Evolutionary conservation across 2,329 filamentous ascomycete species (phyloP), one percentile per base, ranked within the genome.

Genomic region (Diaporthe ampelina): DNA sequence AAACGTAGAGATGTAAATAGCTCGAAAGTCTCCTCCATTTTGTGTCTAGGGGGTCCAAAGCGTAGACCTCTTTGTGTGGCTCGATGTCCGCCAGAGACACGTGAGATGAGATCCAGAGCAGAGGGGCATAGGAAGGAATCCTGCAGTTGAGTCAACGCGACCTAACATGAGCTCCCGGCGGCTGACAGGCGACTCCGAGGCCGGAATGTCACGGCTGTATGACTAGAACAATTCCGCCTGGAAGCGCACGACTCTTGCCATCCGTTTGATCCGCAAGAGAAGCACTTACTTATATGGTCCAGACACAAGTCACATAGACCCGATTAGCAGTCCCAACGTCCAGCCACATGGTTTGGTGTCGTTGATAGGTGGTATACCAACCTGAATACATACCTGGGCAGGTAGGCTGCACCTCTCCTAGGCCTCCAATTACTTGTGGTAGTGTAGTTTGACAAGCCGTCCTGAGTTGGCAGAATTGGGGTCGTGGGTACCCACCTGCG

Each of bases 1-100:
- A 92, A 94, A 71, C 94, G 92, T 73, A 95, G 85, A 0, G 94
- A 93, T 3, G 92, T 93, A 80, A 94, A 93, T 43, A 95, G 84
- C 63, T 88, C 84, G 77, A 95, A 93, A 2, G 84, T 79, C 21
- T 83, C 79, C 17, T 81, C 77, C 84, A 85, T 86, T 4, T 69
- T 74, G 68, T 37, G 21, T 17, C 19, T n/a, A 5, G 19, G 8
- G n/a, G n/a, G 9, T 21, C 40, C 4, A 26, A 26, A 19, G 9
- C 32, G 5, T 2, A 26, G n/a, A 9, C 19, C n/a, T 40, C 8
- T 4, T 26, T 54, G 8, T 21, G 2, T 10, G 8, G 24, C 9
- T 24, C 11, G 32, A 8, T 26, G 3, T 8, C 11, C 11, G 2
- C 9, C 15, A n/a, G 4, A 17, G n/a, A 24, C 3, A 35, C n/a